Evolutionary conservation across 371 early-diverging fungal genomes (phyloP), one percentile per base, ranked within the genome.

Genomic region (Coemansia sp.): DNA sequence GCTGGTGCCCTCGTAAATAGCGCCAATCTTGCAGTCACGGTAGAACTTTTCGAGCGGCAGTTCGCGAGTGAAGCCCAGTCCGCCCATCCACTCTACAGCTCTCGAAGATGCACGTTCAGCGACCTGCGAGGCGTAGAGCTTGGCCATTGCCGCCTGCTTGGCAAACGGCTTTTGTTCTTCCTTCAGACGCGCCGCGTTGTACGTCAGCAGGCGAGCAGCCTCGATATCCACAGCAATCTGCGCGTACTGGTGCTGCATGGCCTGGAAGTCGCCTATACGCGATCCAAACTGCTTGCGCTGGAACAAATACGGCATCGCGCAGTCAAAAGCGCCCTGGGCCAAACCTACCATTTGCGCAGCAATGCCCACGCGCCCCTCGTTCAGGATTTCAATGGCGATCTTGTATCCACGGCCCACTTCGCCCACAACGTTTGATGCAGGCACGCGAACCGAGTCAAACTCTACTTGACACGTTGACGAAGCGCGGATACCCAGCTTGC

Each of bases 321-420:
- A 80, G 80, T 98, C 96, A 68, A 91, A 91, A 25, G 90, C 96
- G 28, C 98, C 98, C 82, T 97, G 97, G 18, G 98, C 97, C 48
- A 96, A 80, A 63, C 99, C 99, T 53, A 97, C 79, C 99, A 97
- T 97, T 82, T 97, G 97, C 39, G 97, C 97, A 48, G 97, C 96
- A 82, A 97, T 97, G 74, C 99, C 99, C 58, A 98, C 94, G 81
- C 97, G 93, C 20, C 98, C 98, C 83, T 97, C 98, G 84, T 98
- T 98, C 69, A 98, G 84, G 58, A 95, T 95, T 81, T 96, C 96
- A 68, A 98, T 98, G 60, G 98, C 97, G 67, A 94, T 95, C 85
- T 96, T 97, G 93, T 98, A 98, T 30, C 99, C 99, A 84, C 95
- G 89, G 63, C 97, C 97, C 60, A 94, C 83, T 72, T 95, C 92